These are phyloP conservation scores for Penicillium diatomitis DNA, from an alignment of 495 filamentous ascomycete species.

Conservation along the genomic window DNA sequence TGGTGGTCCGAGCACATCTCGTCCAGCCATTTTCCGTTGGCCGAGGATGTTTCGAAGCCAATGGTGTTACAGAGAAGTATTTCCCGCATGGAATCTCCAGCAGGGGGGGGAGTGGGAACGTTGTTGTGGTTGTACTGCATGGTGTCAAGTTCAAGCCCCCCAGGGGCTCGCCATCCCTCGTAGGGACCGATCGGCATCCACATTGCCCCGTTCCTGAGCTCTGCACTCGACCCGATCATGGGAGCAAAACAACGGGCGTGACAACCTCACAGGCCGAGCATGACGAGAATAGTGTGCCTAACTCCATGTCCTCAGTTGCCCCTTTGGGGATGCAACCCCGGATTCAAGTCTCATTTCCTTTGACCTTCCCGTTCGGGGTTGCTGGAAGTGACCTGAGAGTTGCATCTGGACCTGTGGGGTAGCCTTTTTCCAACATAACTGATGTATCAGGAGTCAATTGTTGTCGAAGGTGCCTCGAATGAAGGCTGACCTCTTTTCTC, in stretches of 20 bases:
- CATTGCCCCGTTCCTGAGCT: slow-evolving; percentile 7
- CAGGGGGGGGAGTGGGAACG: too few species aligned
- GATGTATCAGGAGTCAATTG: too few species aligned
- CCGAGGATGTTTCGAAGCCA: too few species aligned
- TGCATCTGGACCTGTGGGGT: slow-evolving; percentile 2
- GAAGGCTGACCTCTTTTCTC: too few species aligned
- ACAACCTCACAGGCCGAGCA: slow-evolving; percentile 3
- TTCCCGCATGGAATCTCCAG: too few species aligned
- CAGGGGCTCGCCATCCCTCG: slow-evolving; percentile 5
- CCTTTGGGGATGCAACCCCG: background rate
- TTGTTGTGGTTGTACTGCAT: background rate
- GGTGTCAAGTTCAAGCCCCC: background rate
- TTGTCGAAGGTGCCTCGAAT: too few species aligned
- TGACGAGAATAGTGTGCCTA: background rate
- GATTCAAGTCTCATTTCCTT: slow-evolving; percentile 8
- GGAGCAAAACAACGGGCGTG: slow-evolving; percentile 10
- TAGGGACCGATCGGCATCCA: slow-evolving; percentile 17
- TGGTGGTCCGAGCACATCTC: too few species aligned
- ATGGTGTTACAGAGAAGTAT: too few species aligned
- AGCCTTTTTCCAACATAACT: background rate
- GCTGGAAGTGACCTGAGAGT: slow-evolving; percentile 10
- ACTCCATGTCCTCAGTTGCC: background rate
- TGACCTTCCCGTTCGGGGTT: slow-evolving; percentile 16
- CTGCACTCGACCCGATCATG: slow-evolving; percentile 11
- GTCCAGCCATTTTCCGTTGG: too few species aligned